Percentiles rank a stretch among this genome's conserved stretches.
phyloP scores from a whole-genome alignment of 2,329 filamentous ascomycete species.

The Chaetothyriales sp. region DNA sequence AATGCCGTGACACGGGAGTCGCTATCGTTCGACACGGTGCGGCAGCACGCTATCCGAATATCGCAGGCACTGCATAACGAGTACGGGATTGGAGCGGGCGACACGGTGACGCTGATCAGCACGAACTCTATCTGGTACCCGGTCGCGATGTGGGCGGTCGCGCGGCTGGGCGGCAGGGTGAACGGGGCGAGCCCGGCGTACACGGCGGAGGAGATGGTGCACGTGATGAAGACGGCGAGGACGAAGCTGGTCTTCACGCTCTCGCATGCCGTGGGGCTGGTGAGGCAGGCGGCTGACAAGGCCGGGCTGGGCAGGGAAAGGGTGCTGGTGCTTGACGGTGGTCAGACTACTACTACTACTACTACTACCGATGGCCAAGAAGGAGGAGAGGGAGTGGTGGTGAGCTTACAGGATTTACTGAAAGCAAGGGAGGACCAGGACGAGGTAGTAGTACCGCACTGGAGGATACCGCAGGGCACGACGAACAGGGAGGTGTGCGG shows the following conservation, averaged over 20 bases:
- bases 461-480: conserved; percentile 32
- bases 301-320: conserved; percentile 38
- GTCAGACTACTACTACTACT: no score
- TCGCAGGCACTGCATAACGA: conserved; percentile 44
- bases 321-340: conserved; percentile 42
- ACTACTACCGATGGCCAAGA: no score
- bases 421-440: conserved; percentile 24
- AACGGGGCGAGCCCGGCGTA: conserved; percentile 51
- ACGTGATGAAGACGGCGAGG: conserved; percentile 43
- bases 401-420: conserved; percentile 2
- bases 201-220: conserved; percentile 52
- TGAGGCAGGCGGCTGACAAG: conserved; percentile 36
- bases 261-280: conserved; percentile 32
- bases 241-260: conserved; percentile 27
- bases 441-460: conserved; percentile 23
- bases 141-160: conserved; percentile 43
- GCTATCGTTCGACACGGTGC: conserved; percentile 42
- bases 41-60: conserved; percentile 39
- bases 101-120: conserved; percentile 47
- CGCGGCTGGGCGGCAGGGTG: conserved; percentile 41
- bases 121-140: conserved; percentile 55
- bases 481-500: conserved; percentile 42
- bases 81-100: conserved; percentile 38
- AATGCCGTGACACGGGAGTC: conserved; percentile 45
- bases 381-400: background rate